These are phyloP conservation scores for Ramichloridium luteum DNA, from an alignment of 2,329 filamentous ascomycete genomes.

Conservation along the genomic window DNA sequence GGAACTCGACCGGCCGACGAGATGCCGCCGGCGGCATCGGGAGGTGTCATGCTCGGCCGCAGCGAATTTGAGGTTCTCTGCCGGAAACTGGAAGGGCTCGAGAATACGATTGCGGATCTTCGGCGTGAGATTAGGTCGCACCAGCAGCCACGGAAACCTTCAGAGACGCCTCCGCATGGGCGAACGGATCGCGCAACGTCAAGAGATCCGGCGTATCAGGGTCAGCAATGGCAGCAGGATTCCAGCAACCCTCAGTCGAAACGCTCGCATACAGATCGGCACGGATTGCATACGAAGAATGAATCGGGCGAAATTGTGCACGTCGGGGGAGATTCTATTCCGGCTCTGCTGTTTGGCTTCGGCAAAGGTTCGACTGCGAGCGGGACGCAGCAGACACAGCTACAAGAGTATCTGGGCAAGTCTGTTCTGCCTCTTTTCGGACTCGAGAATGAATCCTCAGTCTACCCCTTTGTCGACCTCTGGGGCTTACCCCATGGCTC, in stretches of 20 bases:
- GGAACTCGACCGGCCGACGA: no score
- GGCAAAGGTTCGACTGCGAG: constrained; percentile 27
- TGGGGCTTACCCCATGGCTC: constrained; percentile 50
- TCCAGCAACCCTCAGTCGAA: no score
- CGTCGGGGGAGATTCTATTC: constrained; percentile 48
- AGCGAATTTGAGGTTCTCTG: constrained; percentile 38
- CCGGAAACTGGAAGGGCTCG: constrained; percentile 35
- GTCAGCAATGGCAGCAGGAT: no score
- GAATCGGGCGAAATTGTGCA: constrained; percentile 47
- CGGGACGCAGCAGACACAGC: constrained; percentile 35
- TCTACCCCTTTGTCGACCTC: constrained; percentile 53
- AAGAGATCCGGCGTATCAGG: no score
- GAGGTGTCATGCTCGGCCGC: constrained; percentile 20
- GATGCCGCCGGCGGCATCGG: no score
- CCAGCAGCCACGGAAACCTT: neutral
- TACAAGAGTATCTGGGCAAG: constrained; percentile 47
- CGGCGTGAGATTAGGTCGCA: constrained; percentile 18
- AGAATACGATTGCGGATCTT: constrained; percentile 35
- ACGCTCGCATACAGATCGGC: constrained; percentile 34
- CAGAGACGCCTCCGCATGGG: constrained; percentile 2
- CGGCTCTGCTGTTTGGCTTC: constrained; percentile 45
- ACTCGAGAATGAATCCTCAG: constrained; percentile 51
- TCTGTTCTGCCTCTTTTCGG: constrained; percentile 51
- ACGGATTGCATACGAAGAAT: constrained; percentile 50
- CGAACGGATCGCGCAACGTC: constrained; percentile 1